A percentile compares a stretch with the other conserved stretches of the same genome.
Evolutionary conservation across 176 grass and related monocot species (phyloP).

Genomic region (Poa pratensis): DNA sequence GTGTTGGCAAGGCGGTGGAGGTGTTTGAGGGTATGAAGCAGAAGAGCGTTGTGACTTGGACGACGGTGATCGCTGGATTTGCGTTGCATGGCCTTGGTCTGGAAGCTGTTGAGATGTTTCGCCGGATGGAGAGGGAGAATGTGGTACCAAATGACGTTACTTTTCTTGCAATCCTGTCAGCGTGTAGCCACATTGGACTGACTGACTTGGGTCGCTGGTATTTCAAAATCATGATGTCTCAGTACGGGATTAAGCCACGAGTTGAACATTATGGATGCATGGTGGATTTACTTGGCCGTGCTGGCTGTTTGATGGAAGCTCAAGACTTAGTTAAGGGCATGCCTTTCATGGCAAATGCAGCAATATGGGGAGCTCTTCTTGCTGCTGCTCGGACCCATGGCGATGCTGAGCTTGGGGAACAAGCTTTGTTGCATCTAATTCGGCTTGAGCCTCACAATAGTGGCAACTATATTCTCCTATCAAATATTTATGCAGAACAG

Average conservation of each 20-base stretch:
- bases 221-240: slow-evolving; percentile 63
- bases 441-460: slow-evolving; percentile 76
- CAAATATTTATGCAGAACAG: slow-evolving; percentile 73
- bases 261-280: slow-evolving; percentile 87
- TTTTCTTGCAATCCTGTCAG: slow-evolving; percentile 72
- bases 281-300: slow-evolving; percentile 72
- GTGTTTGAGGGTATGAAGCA: slow-evolving; percentile 72
- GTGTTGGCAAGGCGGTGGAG: slow-evolving; percentile 56
- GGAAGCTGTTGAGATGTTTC: slow-evolving; percentile 71
- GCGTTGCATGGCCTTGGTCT: slow-evolving; percentile 69
- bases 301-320: slow-evolving; percentile 65
- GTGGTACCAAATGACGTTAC: slow-evolving; percentile 65
- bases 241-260: slow-evolving; percentile 59
- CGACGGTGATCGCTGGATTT: slow-evolving; percentile 69
- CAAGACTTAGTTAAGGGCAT: slow-evolving; percentile 60
- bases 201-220: slow-evolving; percentile 65
- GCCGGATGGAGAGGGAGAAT: slow-evolving; percentile 69
- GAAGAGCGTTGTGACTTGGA: slow-evolving; percentile 72
- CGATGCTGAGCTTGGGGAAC: slow-evolving; percentile 69
- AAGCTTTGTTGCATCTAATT: slow-evolving; percentile 71
- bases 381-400: slow-evolving; percentile 68
- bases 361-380: slow-evolving; percentile 86
- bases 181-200: slow-evolving; percentile 62
- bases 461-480: slow-evolving; percentile 80
- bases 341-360: slow-evolving; percentile 83